Evolutionary conservation across 345 rosid species (phyloP).

Genomic region (Psidium guajava): DNA sequence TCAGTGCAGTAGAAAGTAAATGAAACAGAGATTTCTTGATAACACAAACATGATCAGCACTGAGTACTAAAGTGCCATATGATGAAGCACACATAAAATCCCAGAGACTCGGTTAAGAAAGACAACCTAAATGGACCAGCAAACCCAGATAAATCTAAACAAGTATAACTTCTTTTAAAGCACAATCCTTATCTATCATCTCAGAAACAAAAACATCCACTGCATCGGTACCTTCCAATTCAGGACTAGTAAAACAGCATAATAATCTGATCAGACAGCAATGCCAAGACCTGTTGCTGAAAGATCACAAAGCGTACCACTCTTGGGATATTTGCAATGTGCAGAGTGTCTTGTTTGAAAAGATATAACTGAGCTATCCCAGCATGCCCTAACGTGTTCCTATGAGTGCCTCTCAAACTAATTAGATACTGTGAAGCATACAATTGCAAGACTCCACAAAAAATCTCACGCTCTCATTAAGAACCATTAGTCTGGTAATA

Average conservation of each 20-base stretch:
- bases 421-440: not conserved
- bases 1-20: not conserved
- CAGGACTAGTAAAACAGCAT: not conserved
- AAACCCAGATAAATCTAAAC: not conserved
- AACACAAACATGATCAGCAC: not conserved
- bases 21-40: not conserved
- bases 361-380: not conserved
- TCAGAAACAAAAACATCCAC: not conserved
- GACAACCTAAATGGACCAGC: not conserved
- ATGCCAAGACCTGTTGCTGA: not conserved
- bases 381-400: not conserved
- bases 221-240: not conserved
- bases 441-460: not conserved
- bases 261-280: not conserved
- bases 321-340: not conserved
- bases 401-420: not conserved
- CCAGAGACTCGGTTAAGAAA: not conserved
- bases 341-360: not conserved
- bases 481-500: not conserved
- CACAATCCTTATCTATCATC: not conserved
- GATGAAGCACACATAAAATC: not conserved
- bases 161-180: not conserved
- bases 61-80: not conserved
- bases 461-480: not conserved
- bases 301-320: not conserved